Evolutionary conservation across 108 stramenopile genomes (phyloP).

Genomic region (Conticribra guillardii): DNA sequence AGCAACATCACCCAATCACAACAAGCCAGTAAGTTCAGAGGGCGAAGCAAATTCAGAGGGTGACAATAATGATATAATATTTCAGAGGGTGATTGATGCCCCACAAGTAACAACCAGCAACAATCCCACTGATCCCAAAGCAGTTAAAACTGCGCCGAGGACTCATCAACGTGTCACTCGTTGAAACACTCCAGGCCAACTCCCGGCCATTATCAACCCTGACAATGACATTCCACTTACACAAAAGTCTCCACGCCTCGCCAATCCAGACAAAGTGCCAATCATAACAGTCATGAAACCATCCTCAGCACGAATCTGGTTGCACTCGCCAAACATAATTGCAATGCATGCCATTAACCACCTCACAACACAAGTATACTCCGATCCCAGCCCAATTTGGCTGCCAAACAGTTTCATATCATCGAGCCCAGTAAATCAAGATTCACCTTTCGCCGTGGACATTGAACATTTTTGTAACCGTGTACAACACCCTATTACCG

Average conservation of each 20-base stretch:
- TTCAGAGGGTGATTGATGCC: constrained; percentile 1
- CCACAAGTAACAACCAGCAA: background rate
- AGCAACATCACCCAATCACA: no score
- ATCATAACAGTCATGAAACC: no score
- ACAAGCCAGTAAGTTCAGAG: no score
- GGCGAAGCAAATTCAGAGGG: no score
- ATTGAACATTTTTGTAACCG: constrained; percentile 4
- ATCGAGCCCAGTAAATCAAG: background rate
- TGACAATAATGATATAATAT: no score
- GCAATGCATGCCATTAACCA: no score
- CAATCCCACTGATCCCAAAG: no score
- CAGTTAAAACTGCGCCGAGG: background rate
- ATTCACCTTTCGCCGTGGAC: background rate
- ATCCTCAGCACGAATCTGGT: background rate
- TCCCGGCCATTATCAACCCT: no score
- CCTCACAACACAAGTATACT: no score
- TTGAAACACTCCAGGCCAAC: background rate
- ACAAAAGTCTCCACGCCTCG: background rate
- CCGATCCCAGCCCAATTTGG: background rate
- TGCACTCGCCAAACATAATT: no score
- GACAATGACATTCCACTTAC: background rate
- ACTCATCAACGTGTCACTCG: background rate
- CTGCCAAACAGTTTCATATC: background rate
- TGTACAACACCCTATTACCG: background rate
- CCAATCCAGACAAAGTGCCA: no score